Evolutionary conservation across 768 basidiomycete genomes (phyloP).

Genomic region (Leccinum uliginosum): DNA sequence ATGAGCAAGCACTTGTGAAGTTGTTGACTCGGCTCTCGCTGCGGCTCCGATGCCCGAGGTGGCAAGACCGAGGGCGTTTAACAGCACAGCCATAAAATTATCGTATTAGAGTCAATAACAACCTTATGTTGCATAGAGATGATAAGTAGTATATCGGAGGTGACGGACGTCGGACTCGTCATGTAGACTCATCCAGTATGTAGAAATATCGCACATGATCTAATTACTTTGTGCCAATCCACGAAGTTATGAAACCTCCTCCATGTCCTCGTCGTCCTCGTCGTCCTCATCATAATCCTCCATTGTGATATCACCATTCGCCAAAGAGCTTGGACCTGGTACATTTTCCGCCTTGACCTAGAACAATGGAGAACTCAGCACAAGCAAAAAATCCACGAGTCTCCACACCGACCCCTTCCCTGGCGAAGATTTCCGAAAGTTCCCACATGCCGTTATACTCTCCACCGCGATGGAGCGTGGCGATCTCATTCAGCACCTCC

Average conservation of each 20-base stretch:
- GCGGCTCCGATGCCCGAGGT: constrained; percentile 8
- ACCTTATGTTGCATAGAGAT: too few relatives aligned
- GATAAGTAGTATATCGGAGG: too few relatives aligned
- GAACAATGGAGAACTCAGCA: constrained; percentile 1
- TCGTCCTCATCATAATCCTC: constrained; percentile 45
- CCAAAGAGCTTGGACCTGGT: constrained; percentile 34
- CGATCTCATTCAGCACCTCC: constrained; percentile 75
- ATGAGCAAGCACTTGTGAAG: not conserved
- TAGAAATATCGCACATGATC: not conserved
- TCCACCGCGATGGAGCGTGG: constrained; percentile 70
- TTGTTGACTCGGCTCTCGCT: constrained; percentile 4
- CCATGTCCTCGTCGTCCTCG: constrained; percentile 65
- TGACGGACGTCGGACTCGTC: not conserved
- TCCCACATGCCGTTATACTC: constrained; percentile 81
- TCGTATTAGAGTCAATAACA: not conserved
- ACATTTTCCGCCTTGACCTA: constrained; percentile 47
- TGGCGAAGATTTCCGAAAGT: constrained; percentile 69
- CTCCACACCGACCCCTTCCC: constrained; percentile 45
- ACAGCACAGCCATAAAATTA: not conserved
- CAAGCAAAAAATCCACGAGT: not conserved
- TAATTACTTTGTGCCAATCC: not conserved
- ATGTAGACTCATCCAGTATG: not conserved
- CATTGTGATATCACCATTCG: constrained; percentile 25
- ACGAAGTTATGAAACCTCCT: constrained; percentile 54
- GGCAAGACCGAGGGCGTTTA: not conserved